These are phyloP conservation scores for Phytophthora hybrid DNA, from an alignment of 352 stramenopile species.

Conservation along the genomic window DNA sequence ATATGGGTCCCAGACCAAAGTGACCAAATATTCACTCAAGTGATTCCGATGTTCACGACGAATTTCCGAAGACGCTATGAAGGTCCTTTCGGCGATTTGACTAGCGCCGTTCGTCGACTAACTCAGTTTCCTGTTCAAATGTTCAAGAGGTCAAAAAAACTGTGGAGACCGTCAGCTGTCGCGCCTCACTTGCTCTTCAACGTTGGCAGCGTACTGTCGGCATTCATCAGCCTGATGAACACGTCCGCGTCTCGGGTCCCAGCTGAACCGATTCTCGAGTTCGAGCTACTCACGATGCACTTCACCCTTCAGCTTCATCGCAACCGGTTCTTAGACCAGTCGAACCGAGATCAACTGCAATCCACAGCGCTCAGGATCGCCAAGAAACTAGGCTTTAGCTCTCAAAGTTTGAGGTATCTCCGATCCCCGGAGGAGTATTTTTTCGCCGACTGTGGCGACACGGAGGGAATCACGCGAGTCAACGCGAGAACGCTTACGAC, in stretches of 20 bases:
- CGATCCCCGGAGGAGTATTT: constrained; percentile 36
- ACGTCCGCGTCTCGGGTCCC: constrained; percentile 32
- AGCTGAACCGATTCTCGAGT: constrained; percentile 34
- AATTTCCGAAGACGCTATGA: constrained; percentile 49
- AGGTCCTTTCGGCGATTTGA: constrained; percentile 29
- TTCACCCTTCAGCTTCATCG: constrained; percentile 53
- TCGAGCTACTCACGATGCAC: constrained; percentile 53
- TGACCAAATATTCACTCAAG: constrained; percentile 43
- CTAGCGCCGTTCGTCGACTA: constrained; percentile 32
- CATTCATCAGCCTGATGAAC: constrained; percentile 62
- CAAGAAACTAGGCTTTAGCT: constrained; percentile 51
- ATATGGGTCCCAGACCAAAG: constrained; percentile 58
- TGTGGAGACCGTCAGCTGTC: constrained; percentile 38
- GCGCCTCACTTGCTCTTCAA: constrained; percentile 57
- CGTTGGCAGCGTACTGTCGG: constrained; percentile 51
- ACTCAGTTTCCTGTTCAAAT: constrained; percentile 55
- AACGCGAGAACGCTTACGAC: constrained; percentile 35
- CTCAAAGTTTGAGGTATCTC: constrained; percentile 38
- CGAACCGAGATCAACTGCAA: constrained; percentile 29
- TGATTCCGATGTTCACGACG: constrained; percentile 52
- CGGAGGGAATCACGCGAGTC: constrained; percentile 49
- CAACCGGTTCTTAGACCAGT: constrained; percentile 37
- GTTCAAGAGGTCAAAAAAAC: constrained; percentile 38
- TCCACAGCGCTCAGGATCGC: constrained; percentile 31
- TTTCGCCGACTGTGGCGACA: constrained; percentile 60